A percentile compares a stretch with the other conserved stretches of the same genome.
Conservation (phyloP, 371 early-diverging fungal genomes). For the Thermomucor indicae-seudaticae region DNA sequence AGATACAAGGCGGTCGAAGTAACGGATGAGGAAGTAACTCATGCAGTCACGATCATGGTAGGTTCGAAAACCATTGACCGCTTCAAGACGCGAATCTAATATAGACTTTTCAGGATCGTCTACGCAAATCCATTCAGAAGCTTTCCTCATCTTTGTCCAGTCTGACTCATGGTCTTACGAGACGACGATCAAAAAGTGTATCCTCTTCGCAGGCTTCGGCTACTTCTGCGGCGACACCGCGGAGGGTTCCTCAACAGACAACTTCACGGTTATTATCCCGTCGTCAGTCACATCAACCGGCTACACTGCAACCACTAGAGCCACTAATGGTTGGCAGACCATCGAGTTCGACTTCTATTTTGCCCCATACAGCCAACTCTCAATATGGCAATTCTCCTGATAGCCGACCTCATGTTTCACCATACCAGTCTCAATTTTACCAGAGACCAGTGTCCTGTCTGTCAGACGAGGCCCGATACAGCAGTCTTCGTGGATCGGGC, state of each 20-base stretch:
- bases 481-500: not conserved
- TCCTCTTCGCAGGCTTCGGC: slow-evolving; percentile 1
- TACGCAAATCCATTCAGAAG: slow-evolving; percentile 22
- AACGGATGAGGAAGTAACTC: slow-evolving; percentile 20
- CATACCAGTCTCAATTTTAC: not conserved
- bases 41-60: slow-evolving; percentile 32
- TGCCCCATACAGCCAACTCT: slow-evolving; percentile 3
- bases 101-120: slow-evolving; percentile 11
- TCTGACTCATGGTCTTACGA: slow-evolving; percentile 15
- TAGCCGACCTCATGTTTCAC: not conserved
- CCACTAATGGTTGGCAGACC: slow-evolving; percentile 13
- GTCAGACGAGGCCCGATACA: slow-evolving; percentile 11
- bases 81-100: not conserved
- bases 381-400: slow-evolving; percentile 1
- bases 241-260: not conserved
- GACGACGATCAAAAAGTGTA: slow-evolving; percentile 20
- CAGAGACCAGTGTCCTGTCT: slow-evolving; percentile 14
- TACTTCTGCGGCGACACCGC: not conserved
- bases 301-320: not conserved
- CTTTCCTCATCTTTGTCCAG: slow-evolving; percentile 17
- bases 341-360: slow-evolving; percentile 10
- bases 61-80: not conserved
- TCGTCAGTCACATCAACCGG: not conserved
- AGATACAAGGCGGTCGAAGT: slow-evolving; percentile 21
- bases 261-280: not conserved